These are phyloP conservation scores for Silene vulgaris DNA, from an alignment of 179 eudicot genomes.

Conservation along the genomic window DNA sequence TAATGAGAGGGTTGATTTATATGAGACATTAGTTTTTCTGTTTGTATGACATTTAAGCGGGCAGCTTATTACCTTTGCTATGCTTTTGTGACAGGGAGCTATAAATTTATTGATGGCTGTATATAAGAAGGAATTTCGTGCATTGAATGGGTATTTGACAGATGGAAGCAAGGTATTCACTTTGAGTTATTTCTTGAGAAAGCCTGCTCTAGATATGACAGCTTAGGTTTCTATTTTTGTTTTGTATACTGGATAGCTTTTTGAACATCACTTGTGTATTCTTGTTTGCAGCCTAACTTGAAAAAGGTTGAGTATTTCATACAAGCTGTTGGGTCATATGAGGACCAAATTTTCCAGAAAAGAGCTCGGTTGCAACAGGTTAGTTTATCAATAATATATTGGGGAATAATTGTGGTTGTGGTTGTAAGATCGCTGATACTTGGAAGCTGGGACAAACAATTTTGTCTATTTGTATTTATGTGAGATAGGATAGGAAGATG, in stretches of 20 bases:
- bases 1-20: background rate
- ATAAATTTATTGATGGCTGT: conserved; percentile 41
- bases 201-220: conserved; percentile 11
- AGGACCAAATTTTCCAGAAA: conserved; percentile 55
- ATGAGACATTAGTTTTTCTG: background rate
- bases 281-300: conserved; percentile 40
- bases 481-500: background rate
- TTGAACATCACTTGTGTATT: conserved; percentile 2
- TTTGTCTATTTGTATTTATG: background rate
- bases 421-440: background rate
- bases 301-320: conserved; percentile 37
- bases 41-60: background rate
- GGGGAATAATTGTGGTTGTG: conserved; percentile 7
- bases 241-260: background rate
- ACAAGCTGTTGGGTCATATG: conserved; percentile 47
- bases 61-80: background rate
- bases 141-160: conserved; percentile 34
- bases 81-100: conserved; percentile 35
- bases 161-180: conserved; percentile 67
- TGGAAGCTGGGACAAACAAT: background rate
- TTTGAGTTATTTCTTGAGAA: background rate
- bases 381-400: conserved; percentile 5
- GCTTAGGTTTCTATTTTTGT: background rate
- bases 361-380: conserved; percentile 86
- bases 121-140: conserved; percentile 43